Evolutionary conservation across 2,329 filamentous ascomycete species (phyloP).

Genomic region (Cordyceps militaris): DNA sequence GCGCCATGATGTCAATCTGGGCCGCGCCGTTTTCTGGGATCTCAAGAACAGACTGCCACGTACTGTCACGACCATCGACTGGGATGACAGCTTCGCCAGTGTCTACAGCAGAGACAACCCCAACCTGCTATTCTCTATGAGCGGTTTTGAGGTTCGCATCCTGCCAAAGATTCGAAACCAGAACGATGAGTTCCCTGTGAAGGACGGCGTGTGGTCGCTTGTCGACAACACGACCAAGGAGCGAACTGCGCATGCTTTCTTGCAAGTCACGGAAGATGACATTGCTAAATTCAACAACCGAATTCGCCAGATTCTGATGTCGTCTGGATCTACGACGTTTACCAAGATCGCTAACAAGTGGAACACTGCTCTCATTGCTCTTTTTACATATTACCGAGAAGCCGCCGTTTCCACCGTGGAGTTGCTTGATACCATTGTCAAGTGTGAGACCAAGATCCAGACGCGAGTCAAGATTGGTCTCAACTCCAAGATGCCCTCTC

Average conservation of each 20-base stretch:
- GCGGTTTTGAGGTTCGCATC: slow-evolving; percentile 93
- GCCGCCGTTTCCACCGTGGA: slow-evolving; percentile 93
- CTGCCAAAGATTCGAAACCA: slow-evolving; percentile 90
- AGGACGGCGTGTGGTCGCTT: slow-evolving; percentile 96
- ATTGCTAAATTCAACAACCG: slow-evolving; percentile 99
- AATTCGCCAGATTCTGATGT: slow-evolving; percentile 98
- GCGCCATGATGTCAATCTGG: slow-evolving; percentile 97
- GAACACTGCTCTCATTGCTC: slow-evolving; percentile 94
- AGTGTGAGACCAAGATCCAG: slow-evolving; percentile 99
- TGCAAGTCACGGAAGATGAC: slow-evolving; percentile 96
- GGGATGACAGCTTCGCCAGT: slow-evolving; percentile 97
- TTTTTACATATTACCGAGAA: slow-evolving; percentile 98
- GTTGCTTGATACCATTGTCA: slow-evolving; percentile 93
- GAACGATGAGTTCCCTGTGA: slow-evolving; percentile 93
- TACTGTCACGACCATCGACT: slow-evolving; percentile 94
- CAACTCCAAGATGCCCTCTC: slow-evolving; percentile 98
- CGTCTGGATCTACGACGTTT: slow-evolving; percentile 97
- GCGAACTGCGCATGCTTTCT: slow-evolving; percentile 91
- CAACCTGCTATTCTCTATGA: slow-evolving; percentile 96
- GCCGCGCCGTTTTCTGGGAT: slow-evolving; percentile 97
- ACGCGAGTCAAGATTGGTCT: slow-evolving; percentile 97
- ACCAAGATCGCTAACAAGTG: slow-evolving; percentile 99
- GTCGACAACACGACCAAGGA: slow-evolving; percentile 97
- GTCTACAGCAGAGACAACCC: slow-evolving; percentile 98
- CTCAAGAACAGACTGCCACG: slow-evolving; percentile 92